Evolutionary conservation across 192 early-diverging fungal species (phyloP).

Genomic region (Coemansia sp.): DNA sequence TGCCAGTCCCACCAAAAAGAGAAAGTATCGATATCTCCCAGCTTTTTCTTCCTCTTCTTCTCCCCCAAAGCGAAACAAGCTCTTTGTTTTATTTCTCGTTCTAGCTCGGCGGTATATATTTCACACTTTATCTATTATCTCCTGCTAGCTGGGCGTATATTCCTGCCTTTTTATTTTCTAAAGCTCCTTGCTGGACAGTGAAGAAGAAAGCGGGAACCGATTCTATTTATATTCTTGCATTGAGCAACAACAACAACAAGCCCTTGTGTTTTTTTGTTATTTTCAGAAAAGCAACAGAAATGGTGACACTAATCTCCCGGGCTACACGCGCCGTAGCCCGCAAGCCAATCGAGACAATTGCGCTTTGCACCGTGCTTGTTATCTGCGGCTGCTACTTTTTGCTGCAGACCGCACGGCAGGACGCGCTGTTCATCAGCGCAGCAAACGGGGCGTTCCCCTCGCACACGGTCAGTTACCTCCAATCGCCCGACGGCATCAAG

Average conservation of each 20-base stretch:
- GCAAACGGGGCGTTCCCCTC: conserved; percentile 17
- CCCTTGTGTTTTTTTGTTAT: too few relatives aligned
- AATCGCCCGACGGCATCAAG: conserved; percentile 6
- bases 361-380: conserved; percentile 66
- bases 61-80: too few relatives aligned
- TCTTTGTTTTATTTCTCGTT: neutral
- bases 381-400: conserved; percentile 77
- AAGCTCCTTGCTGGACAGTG: neutral
- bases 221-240: neutral
- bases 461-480: conserved; percentile 21
- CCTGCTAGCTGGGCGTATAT: neutral
- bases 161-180: conserved; percentile 3
- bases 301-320: conserved; percentile 39
- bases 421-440: conserved; percentile 60
- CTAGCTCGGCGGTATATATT: conserved; percentile 1
- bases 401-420: conserved; percentile 67
- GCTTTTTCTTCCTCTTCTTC: too few relatives aligned
- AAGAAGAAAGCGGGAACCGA: neutral
- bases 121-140: neutral
- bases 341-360: conserved; percentile 82
- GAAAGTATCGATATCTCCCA: too few relatives aligned
- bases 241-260: neutral
- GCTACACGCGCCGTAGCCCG: conserved; percentile 60
- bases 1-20: too few relatives aligned
- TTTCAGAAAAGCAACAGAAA: neutral